Percentiles rank a stretch among this genome's conserved stretches.
These are phyloP conservation scores for Isabelozyma gotoi DNA, from an alignment of 805 yeast species.

Conservation along the genomic window DNA sequence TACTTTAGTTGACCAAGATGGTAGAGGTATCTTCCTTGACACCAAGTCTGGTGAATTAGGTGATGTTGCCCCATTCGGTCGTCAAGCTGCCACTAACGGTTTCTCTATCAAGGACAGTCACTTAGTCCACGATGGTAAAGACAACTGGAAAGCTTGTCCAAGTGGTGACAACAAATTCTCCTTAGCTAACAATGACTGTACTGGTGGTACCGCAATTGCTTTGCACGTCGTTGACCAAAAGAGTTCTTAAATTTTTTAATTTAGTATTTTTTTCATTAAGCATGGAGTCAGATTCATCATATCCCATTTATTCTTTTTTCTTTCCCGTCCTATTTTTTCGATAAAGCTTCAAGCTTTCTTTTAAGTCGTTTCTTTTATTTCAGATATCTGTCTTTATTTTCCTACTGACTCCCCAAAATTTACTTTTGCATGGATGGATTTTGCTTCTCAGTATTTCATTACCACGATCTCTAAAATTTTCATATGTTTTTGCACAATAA, in stretches of 20 bases:
- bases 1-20: constrained; percentile 30
- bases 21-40: constrained; percentile 27
- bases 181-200: constrained; percentile 25
- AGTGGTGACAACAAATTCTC: constrained; percentile 21
- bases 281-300: background rate
- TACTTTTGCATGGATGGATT: background rate
- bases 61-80: constrained; percentile 30
- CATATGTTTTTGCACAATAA: background rate
- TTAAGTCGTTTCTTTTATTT: background rate
- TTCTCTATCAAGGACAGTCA: constrained; percentile 38
- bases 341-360: background rate
- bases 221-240: constrained; percentile 16
- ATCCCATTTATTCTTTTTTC: background rate
- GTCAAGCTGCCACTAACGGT: constrained; percentile 33
- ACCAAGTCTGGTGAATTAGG: constrained; percentile 32
- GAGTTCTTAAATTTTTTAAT: background rate
- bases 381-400: too few relatives aligned
- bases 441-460: background rate
- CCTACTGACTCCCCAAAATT: background rate
- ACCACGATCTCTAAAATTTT: background rate
- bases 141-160: constrained; percentile 41
- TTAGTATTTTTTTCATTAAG: background rate
- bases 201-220: constrained; percentile 27
- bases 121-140: constrained; percentile 32
- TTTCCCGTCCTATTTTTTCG: too few relatives aligned